Base-by-base conservation (phyloP, 2,329 filamentous ascomycete genomes). In the Ambrosiella beaveri region DNA sequence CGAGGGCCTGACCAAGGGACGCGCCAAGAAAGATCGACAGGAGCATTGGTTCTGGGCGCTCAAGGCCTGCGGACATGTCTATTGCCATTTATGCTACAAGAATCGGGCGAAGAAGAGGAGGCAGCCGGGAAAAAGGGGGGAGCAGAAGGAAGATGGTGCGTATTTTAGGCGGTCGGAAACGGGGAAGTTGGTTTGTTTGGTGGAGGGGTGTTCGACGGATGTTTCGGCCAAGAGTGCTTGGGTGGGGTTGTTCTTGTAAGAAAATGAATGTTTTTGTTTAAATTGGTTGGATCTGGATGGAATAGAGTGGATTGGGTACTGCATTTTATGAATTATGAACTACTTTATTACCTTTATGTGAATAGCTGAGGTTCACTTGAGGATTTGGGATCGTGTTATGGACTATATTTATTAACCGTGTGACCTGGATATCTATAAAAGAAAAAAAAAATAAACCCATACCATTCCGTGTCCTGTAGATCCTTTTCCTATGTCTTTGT, bases 41-140 rank as follows among this genome's bases (percentile, higher is more conserved):
- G 89, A 95, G 69, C 83, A 87, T 66, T 86, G 95, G 65, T 91
- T 97, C 62, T 97, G 90, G 89, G 85, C 93, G 0, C 77, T 93
- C 40, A 95, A 90, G 70, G 78, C 78, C 56, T 98, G 93, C 68
- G 93, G 93, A 63, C 93, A 98, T 72, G 93, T 97, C 12, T 84
- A 81, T 65, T 84, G 81, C 68, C 75, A 75, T 59, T 71, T 72
- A 7, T 84, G 81, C 68, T 84, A 74, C 63, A 79, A 83, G 57
- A 73, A 76, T 61, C 76, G 80, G 52, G 73, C 67, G 35, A 70
- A 71, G 2, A 67, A 67, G 55, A 52, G 19, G 49, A 56, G 19
- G 57, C 44, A 13, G 44, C 7, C 19, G 44, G 44, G 27, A 27
- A 27, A 27, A 4, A 27, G 11, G 11, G 44, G 11, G 7, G n/a